Base-by-base conservation (phyloP, 345 rosid genomes). In the Pugionium dolabratum region DNA sequence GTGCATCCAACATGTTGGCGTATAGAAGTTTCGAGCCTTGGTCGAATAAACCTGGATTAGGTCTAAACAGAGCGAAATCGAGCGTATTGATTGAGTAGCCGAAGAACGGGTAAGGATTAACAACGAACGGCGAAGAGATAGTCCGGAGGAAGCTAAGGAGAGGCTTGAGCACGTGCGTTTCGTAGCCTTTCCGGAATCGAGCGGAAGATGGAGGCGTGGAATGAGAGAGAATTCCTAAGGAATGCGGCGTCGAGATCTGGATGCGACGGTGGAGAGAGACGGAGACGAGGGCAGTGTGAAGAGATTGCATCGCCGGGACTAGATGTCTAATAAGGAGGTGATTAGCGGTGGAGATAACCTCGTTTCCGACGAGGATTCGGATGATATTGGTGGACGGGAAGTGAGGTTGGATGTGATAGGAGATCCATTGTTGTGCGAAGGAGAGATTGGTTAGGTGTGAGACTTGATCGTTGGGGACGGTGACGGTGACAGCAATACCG, bases 1-100 rank as follows among this genome's bases (percentile, higher is more conserved):
- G 98, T n/a, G 84, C 98, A 32, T 93, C 96, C 25, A 93, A 45
- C 97, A 93, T 90, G 74, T 85, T 93, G 0, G 87, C 85, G 80
- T 90, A 90, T 2, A 44, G 41, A 30, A 81, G 76, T 52, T 75
- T 79, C 1, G 94, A 78, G 29, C 67, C 62, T 3, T 73, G 72
- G 29, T 93, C 98, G 4, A 76, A 5, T 28, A 83, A 82, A 9
- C 94, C 96, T 1, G 78, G 26, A 43, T 85, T 84, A 1, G 97
- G 83, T 79, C 87, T 47, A 48, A 90, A 90, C 26, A 93, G 74
- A 2, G 98, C 91, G 60, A 74, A 90, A 73, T 86, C 91, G 18
- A 90, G 85, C 1, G 94, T 93, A 2, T 84, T 84, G 2, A 78
- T 76, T 76, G 66, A 83, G 26, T 66, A 75, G 0, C 94, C 98